A percentile compares a stretch with the other conserved stretches of the same genome.
These are phyloP conservation scores for Hypocrella siamensis DNA, from an alignment of 2,329 filamentous ascomycete species.

Conservation along the genomic window DNA sequence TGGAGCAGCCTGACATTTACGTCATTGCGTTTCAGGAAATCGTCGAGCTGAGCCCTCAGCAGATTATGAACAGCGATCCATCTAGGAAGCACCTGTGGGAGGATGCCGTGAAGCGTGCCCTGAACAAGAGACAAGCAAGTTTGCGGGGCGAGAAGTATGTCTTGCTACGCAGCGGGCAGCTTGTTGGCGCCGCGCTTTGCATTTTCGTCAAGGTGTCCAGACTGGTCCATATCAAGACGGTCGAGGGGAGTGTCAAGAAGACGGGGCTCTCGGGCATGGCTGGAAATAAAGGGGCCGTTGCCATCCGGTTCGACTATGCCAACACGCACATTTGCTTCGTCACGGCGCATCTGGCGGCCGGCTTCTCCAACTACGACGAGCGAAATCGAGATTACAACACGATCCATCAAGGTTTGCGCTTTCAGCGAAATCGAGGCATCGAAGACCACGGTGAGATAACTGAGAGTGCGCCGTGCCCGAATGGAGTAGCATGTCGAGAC, in stretches of 20 bases:
- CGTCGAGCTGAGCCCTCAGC: conserved; percentile 91
- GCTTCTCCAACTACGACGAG: conserved; percentile 94
- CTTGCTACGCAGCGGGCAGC: conserved; percentile 75
- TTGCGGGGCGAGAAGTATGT: conserved; percentile 68
- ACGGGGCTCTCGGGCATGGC: conserved; percentile 89
- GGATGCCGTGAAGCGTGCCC: conserved; percentile 54
- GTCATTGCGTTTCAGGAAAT: conserved; percentile 95
- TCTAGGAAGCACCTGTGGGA: conserved; percentile 78
- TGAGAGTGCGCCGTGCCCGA: background rate
- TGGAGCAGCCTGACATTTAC: conserved; percentile 66
- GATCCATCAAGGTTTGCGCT: conserved; percentile 73
- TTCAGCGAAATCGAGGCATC: conserved; percentile 81
- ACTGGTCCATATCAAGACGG: conserved; percentile 78
- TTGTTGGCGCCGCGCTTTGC: conserved; percentile 84
- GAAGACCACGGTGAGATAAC: conserved; percentile 61
- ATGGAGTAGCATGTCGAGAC: no score
- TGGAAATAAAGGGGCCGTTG: conserved; percentile 94
- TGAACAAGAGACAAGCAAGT: conserved; percentile 56
- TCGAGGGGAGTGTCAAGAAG: conserved; percentile 93
- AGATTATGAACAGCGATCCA: conserved; percentile 98
- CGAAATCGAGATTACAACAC: conserved; percentile 85
- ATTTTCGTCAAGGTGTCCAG: conserved; percentile 75
- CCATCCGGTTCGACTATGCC: conserved; percentile 87
- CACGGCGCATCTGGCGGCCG: conserved; percentile 88
- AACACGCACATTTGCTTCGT: conserved; percentile 90